phyloP scores from a whole-genome alignment of 2,329 filamentous ascomycete species.

The Diaporthe amygdali region DNA sequence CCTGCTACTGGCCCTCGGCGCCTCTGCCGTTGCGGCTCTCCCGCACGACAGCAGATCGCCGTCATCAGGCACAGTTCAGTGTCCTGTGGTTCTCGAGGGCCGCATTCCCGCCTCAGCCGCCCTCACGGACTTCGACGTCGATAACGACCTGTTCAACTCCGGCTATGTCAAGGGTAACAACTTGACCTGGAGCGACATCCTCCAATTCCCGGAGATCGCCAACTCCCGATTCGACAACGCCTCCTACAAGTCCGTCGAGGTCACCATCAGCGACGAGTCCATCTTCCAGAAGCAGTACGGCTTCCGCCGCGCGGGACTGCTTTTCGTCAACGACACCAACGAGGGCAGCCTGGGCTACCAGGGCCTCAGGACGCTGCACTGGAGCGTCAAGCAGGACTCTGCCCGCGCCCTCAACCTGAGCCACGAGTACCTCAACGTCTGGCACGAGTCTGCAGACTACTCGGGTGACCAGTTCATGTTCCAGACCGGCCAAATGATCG shows the following conservation, averaged over 20 bases:
- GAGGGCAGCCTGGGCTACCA: conserved; percentile 39
- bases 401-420: conserved; percentile 39
- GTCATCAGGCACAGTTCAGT: conserved; percentile 30
- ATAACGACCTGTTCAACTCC: conserved; percentile 39
- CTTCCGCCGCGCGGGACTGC: conserved; percentile 51
- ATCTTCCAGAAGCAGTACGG: conserved; percentile 51
- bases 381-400: conserved; percentile 39
- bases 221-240: conserved; percentile 44
- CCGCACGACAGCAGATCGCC: not conserved
- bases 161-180: conserved; percentile 42
- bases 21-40: not conserved
- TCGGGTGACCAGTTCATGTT: conserved; percentile 45
- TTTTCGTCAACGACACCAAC: conserved; percentile 48
- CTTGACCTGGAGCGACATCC: conserved; percentile 42
- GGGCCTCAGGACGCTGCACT: conserved; percentile 43
- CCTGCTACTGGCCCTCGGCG: conserved; percentile 7
- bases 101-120: conserved; percentile 34
- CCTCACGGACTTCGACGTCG: conserved; percentile 38
- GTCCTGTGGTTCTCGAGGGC: conserved; percentile 44
- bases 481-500: conserved; percentile 40
- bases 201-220: conserved; percentile 36
- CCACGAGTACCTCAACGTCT: conserved; percentile 43
- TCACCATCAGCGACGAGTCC: conserved; percentile 48
- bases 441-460: conserved; percentile 44
- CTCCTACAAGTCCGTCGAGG: conserved; percentile 43